Conservation (phyloP, 768 basidiomycete genomes). For the Leccinum aurantiacum region DNA sequence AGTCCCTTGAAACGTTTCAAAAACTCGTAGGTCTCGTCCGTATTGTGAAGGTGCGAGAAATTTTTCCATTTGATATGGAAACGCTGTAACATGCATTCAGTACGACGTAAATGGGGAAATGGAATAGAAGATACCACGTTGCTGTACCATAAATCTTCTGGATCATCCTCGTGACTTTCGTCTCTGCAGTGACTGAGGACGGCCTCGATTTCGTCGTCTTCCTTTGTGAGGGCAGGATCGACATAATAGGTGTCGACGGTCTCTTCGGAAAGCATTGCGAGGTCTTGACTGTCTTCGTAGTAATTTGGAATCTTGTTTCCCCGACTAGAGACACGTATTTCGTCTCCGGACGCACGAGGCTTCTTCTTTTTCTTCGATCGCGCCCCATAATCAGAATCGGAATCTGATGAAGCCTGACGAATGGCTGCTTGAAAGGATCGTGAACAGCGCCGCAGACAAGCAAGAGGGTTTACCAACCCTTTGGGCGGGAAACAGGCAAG, state of each 20-base stretch:
- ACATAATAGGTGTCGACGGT: conserved; percentile 53
- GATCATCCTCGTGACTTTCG: conserved; percentile 73
- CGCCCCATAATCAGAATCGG: conserved; percentile 84
- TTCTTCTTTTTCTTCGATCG: conserved; percentile 84
- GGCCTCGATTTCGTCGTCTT: conserved; percentile 89
- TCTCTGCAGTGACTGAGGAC: conserved; percentile 87
- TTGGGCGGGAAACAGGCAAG: conserved; percentile 50
- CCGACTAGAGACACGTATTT: conserved; percentile 73
- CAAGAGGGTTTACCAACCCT: conserved; percentile 44
- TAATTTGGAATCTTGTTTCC: conserved; percentile 85
- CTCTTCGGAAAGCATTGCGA: conserved; percentile 64
- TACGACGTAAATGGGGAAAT: background rate
- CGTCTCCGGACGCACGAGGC: conserved; percentile 54
- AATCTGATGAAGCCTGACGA: conserved; percentile 68
- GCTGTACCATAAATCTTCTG: conserved; percentile 80
- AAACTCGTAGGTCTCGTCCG: conserved; percentile 97
- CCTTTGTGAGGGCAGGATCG: conserved; percentile 51
- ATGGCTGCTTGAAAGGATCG: conserved; percentile 38
- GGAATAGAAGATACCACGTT: conserved; percentile 63
- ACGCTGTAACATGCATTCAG: conserved; percentile 52
- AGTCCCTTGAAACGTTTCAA: conserved; percentile 93
- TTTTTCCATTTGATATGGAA: conserved; percentile 99
- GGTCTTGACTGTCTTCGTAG: conserved; percentile 72
- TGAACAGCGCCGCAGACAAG: conserved; percentile 5
- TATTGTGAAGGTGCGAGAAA: conserved; percentile 97